These are phyloP conservation scores for Phyllosticta ampelicida DNA, from an alignment of 2,329 filamentous ascomycete genomes.

Conservation along the genomic window DNA sequence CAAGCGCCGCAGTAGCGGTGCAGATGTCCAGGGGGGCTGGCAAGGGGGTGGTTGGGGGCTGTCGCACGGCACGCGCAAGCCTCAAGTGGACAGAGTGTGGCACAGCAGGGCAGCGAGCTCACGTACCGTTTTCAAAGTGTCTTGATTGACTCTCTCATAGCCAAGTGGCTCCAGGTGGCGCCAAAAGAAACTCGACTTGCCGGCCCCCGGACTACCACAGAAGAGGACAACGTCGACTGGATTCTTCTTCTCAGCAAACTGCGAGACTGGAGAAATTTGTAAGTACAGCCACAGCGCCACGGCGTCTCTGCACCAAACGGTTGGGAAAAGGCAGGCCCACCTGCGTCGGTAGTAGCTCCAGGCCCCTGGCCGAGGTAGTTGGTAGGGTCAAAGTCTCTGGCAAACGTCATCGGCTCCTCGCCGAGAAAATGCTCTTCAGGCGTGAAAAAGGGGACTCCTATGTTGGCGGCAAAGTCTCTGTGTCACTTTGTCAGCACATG, in stretches of 20 bases:
- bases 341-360: conserved; percentile 20
- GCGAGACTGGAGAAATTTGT: conserved; percentile 14
- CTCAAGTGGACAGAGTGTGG: conserved; percentile 9
- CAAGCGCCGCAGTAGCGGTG: neutral
- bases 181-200: conserved; percentile 89
- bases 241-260: conserved; percentile 47
- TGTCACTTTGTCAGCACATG: conserved; percentile 10
- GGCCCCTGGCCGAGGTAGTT: conserved; percentile 35
- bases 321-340: conserved; percentile 18
- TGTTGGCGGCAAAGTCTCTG: conserved; percentile 75
- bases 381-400: conserved; percentile 59
- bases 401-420: conserved; percentile 54
- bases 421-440: conserved; percentile 87
- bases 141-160: conserved; percentile 84
- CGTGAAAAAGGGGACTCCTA: conserved; percentile 69
- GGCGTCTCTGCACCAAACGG: neutral
- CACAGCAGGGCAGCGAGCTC: conserved; percentile 16
- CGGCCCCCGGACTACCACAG: conserved; percentile 78
- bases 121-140: conserved; percentile 61
- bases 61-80: conserved; percentile 16
- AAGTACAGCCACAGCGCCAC: neutral
- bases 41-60: neutral
- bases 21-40: neutral
- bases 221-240: conserved; percentile 69
- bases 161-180: conserved; percentile 63